Conservation (phyloP, 148 eudicot genomes). For the Euryodendron excelsum region DNA sequence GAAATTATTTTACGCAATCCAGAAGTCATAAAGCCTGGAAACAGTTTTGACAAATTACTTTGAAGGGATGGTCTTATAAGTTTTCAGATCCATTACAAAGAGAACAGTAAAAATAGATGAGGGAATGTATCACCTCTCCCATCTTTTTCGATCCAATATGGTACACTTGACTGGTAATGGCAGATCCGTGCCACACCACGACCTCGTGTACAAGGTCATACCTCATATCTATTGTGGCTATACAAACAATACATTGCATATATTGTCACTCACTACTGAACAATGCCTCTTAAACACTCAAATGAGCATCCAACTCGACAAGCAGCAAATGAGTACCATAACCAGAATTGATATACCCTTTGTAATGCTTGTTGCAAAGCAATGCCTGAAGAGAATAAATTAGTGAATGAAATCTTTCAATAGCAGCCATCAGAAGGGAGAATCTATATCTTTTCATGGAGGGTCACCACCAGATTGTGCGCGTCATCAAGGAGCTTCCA, state of each 20-base stretch:
- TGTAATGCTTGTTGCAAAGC: too few relatives aligned
- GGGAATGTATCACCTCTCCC: background rate
- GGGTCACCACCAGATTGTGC: constrained; percentile 78
- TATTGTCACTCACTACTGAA: too few relatives aligned
- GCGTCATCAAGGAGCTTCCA: constrained; percentile 97
- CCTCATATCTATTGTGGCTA: too few relatives aligned
- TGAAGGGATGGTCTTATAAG: too few relatives aligned
- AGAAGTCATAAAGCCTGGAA: background rate
- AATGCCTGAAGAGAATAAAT: too few relatives aligned
- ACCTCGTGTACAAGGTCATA: background rate
- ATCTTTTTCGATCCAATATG: background rate
- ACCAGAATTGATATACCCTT: too few relatives aligned
- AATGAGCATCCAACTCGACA: too few relatives aligned
- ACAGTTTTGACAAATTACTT: background rate
- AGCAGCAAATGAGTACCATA: too few relatives aligned
- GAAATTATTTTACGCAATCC: too few relatives aligned
- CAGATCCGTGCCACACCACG: background rate
- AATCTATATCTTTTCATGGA: constrained; percentile 79
- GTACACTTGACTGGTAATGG: background rate
- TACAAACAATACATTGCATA: too few relatives aligned
- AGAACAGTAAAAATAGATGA: background rate
- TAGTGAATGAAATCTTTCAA: too few relatives aligned
- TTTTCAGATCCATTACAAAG: background rate
- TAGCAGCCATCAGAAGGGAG: constrained; percentile 15
- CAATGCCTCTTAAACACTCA: too few relatives aligned